phyloP scores from a whole-genome alignment of 2,329 filamentous ascomycete genomes.

The Blastomyces gilchristii region DNA sequence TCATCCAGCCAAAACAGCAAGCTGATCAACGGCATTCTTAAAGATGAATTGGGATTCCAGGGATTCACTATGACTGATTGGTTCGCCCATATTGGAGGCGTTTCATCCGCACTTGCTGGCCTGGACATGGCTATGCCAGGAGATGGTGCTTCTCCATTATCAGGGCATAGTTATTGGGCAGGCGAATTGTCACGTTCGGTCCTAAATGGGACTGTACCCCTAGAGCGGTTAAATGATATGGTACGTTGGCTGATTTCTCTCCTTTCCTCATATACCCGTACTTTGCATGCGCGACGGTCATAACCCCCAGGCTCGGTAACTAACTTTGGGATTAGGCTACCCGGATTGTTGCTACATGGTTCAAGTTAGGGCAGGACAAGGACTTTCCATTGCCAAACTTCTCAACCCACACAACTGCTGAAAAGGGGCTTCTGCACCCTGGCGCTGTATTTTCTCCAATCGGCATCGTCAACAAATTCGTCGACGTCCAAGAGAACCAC shows the following conservation, averaged over 20 bases:
- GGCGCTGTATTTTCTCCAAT: slow-evolving; percentile 49
- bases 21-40: slow-evolving; percentile 57
- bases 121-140: slow-evolving; percentile 64
- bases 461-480: slow-evolving; percentile 59
- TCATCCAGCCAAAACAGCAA: slow-evolving; percentile 59
- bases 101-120: slow-evolving; percentile 51
- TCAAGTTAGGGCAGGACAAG: slow-evolving; percentile 46
- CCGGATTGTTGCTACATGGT: slow-evolving; percentile 50
- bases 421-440: slow-evolving; percentile 47
- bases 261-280: background rate
- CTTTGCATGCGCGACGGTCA: background rate
- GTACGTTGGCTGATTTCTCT: slow-evolving; percentile 16
- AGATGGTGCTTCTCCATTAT: slow-evolving; percentile 43
- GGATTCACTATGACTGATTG: slow-evolving; percentile 63
- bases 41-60: slow-evolving; percentile 64
- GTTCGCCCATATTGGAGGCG: slow-evolving; percentile 51
- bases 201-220: slow-evolving; percentile 48
- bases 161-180: slow-evolving; percentile 46
- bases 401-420: slow-evolving; percentile 48
- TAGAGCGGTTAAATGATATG: slow-evolving; percentile 47
- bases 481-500: slow-evolving; percentile 48
- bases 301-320: background rate
- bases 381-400: slow-evolving; percentile 50
- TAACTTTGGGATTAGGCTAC: slow-evolving; percentile 34
- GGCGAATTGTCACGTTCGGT: slow-evolving; percentile 46